Evolutionary conservation across 495 filamentous ascomycete species (phyloP).

Genomic region (Choiromyces venosus): DNA sequence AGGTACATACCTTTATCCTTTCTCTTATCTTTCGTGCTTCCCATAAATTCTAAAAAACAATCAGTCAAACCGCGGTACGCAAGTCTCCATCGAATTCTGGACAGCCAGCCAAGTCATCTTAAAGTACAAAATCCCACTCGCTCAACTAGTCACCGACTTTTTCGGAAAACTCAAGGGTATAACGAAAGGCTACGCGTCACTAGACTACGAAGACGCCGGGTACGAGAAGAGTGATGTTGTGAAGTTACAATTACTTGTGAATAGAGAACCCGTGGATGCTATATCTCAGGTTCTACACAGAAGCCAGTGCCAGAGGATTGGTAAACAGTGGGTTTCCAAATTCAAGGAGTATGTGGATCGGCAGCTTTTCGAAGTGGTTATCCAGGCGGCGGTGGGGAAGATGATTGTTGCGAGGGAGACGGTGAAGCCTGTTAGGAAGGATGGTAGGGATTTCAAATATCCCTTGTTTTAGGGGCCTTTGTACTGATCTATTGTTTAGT

Average conservation of each 20-base stretch:
- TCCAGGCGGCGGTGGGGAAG: slow-evolving; percentile 81
- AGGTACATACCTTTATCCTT: slow-evolving; percentile 42
- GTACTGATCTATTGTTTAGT: slow-evolving; percentile 44
- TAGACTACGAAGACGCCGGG: slow-evolving; percentile 68
- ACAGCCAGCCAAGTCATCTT: slow-evolving; percentile 91
- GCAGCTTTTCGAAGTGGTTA: slow-evolving; percentile 94
- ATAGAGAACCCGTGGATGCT: slow-evolving; percentile 87
- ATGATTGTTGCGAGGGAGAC: slow-evolving; percentile 87
- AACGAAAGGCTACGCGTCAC: slow-evolving; percentile 61
- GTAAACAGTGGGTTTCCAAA: slow-evolving; percentile 82
- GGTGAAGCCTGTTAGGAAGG: slow-evolving; percentile 94
- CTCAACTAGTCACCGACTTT: slow-evolving; percentile 90
- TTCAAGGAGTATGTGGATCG: slow-evolving; percentile 95
- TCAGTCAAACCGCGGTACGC: slow-evolving; percentile 67
- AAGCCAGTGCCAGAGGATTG: slow-evolving; percentile 69
- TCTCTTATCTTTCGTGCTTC: background rate
- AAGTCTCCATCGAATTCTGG: slow-evolving; percentile 83
- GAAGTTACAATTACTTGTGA: slow-evolving; percentile 89
- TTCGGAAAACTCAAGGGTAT: slow-evolving; percentile 93
- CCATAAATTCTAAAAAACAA: slow-evolving; percentile 6
- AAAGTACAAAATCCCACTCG: slow-evolving; percentile 81
- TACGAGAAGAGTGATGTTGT: slow-evolving; percentile 74
- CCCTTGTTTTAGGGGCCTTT: background rate
- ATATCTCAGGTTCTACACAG: slow-evolving; percentile 82
- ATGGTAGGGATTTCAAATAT: slow-evolving; percentile 44